Percentiles rank a stretch among this genome's conserved stretches.
These are phyloP conservation scores for Penicillium malachiteum DNA, from an alignment of 495 filamentous ascomycete species.

Conservation along the genomic window DNA sequence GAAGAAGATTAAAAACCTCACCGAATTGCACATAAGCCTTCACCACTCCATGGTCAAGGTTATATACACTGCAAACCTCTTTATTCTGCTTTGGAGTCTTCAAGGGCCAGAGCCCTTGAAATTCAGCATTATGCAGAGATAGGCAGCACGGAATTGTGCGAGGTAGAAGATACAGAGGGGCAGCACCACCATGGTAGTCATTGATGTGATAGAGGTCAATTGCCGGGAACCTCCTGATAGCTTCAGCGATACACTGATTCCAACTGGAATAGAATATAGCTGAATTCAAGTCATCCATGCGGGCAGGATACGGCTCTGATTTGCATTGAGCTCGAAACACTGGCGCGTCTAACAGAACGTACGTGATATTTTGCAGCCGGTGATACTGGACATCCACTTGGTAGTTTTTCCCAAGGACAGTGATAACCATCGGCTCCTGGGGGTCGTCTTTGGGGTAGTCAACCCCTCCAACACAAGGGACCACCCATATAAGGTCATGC, in stretches of 20 bases:
- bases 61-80: conserved; percentile 72
- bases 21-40: conserved; percentile 57
- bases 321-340: conserved; percentile 73
- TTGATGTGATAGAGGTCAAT: conserved; percentile 79
- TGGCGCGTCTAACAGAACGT: conserved; percentile 67
- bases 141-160: conserved; percentile 47
- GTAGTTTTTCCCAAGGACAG: conserved; percentile 60
- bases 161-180: conserved; percentile 69
- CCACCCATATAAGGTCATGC: conserved; percentile 70
- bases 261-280: conserved; percentile 72
- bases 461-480: conserved; percentile 67
- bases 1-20: conserved; percentile 69
- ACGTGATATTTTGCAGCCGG: conserved; percentile 65
- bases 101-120: conserved; percentile 77
- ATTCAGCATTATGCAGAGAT: conserved; percentile 67
- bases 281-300: conserved; percentile 72
- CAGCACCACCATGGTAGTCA: conserved; percentile 74
- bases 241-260: conserved; percentile 68
- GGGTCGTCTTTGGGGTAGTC: conserved; percentile 61
- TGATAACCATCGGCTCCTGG: conserved; percentile 64
- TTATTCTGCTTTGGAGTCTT: conserved; percentile 62
- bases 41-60: conserved; percentile 45
- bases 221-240: conserved; percentile 55
- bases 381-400: conserved; percentile 68
- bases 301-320: conserved; percentile 65